These are phyloP conservation scores for Fraxinus sp. DNA, from an alignment of 305 asterid species.

Conservation along the genomic window DNA sequence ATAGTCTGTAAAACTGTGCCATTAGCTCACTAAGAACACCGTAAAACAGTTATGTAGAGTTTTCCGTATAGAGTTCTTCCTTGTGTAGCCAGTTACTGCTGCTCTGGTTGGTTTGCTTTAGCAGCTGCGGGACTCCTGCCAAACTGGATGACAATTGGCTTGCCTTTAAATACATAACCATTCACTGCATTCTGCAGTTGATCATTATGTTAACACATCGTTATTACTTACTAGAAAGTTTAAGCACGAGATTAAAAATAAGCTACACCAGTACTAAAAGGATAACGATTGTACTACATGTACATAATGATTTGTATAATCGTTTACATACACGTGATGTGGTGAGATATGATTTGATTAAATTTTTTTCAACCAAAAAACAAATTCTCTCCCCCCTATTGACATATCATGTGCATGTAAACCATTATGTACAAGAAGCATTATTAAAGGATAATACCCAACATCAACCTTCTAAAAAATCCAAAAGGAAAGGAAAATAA, in stretches of 20 bases:
- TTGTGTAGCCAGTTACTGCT: not conserved
- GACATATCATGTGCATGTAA: too few relatives aligned
- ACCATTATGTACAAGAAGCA: too few relatives aligned
- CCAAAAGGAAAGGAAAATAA: conserved; percentile 3
- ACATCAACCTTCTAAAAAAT: not conserved
- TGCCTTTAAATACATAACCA: conserved; percentile 80
- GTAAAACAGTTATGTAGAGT: not conserved
- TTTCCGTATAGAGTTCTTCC: not conserved
- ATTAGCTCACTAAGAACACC: not conserved
- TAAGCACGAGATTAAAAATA: conserved; percentile 1
- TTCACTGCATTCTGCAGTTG: conserved; percentile 71
- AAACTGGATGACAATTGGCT: conserved; percentile 90
- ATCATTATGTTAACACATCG: not conserved
- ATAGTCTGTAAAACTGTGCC: not conserved
- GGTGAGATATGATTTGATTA: too few relatives aligned
- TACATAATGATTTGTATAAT: too few relatives aligned
- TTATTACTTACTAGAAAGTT: conserved; percentile 1
- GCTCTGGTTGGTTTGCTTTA: conserved; percentile 36
- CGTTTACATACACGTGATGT: too few relatives aligned
- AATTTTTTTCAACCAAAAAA: too few relatives aligned
- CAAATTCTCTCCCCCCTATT: too few relatives aligned
- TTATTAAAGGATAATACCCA: not conserved
- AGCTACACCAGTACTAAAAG: not conserved
- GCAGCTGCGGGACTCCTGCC: conserved; percentile 64
- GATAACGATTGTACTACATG: too few relatives aligned